Evolutionary conservation across 1,284 basidiomycete species (phyloP), one percentile per base, ranked within the genome.

Genomic region (Ceratobasidium sp.): DNA sequence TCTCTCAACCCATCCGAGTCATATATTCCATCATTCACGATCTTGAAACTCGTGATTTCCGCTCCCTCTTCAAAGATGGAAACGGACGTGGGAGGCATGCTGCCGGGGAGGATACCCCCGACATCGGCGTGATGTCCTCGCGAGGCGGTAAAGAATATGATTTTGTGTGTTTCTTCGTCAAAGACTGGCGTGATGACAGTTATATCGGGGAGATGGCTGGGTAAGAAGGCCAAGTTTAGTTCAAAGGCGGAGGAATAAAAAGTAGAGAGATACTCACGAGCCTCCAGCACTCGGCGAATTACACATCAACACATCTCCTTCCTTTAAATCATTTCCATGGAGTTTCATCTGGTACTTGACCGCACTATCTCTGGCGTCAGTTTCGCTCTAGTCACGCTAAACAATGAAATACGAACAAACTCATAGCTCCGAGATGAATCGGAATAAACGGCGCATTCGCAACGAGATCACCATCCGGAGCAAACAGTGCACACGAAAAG

Each of bases 21-120:
- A 79, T 94, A 98, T 3, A 90, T 81, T 5, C 96, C 96, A 21
- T 87, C 85, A 55, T 87, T 84, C 16, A 99, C 96, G 75, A 98
- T 90, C 82, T 97, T 98, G 87, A 99, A 95, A 77, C 92, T 93
- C 74, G 89, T 87, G 73, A 98, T 94, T 78, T 95, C 88, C 0
- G 96, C 96, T 14, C 96, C 96, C 81, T 99, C 97, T 79, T 99
- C 93, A 76, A 91, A 95, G 60, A 98, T 89, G 73, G 86, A 93
- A 72, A 92, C 92, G 30, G 91, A 93, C 0, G 92, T 96, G 0
- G 96, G 94, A 0, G 96, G 96, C 96, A 98, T 98, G 18, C 93
- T 95, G 23, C 89, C 84, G 1, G 94, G 93, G 5, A 94, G 84
- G 75, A 92, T 92, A 0, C 90, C 90, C 0, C 88, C 85, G 48